Base-by-base conservation (phyloP, 441 rosid genomes). In the Erodium texanum region DNA sequence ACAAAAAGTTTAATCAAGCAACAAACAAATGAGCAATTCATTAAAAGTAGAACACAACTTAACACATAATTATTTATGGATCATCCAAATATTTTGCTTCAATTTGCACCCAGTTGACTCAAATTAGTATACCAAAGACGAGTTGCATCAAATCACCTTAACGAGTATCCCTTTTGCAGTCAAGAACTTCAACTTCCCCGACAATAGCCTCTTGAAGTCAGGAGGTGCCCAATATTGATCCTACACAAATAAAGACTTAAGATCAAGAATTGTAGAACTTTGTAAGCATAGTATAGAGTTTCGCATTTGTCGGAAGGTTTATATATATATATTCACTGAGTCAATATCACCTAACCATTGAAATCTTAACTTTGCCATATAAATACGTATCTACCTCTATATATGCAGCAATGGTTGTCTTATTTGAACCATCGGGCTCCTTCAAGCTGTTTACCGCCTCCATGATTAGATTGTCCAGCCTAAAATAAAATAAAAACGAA, bases 371-470 rank as follows among this genome's bases (percentile, higher is more conserved):
- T 27, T 27, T 27, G 29, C 4, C 4, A 27, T 27, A 27, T 27
- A 27, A 27, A 27, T 4, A 27, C 29, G 4, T 27, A 4, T n/a
- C 29, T 75, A 88, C 98, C 98, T 92, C 96, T 71, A 94, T 94
- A 79, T 85, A 92, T 68, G 89, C 71, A 72, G 90, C 90, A 67
- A 94, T 92, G 64, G 84, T 36, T 19, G 96, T 88, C 85, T 90
- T 92, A 72, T 86, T 16, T 27, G 94, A 92, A 77, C 99, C 99
- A 62, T 84, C 86, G 67, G 89, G 89, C 82, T 94, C 98, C 83
- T 85, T 87, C 86, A 94, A 77, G 75, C 76, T 82, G 69, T 82
- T 70, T 75, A 94, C 83, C 48, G 98, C 97, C 75, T 94, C 99
- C 89, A 86, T 75, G 72, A 94, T 84, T 54, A 94, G 97, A 83